phyloP scores from a whole-genome alignment of 169 alveolate species.

The Eimeria acervulina region DNA sequence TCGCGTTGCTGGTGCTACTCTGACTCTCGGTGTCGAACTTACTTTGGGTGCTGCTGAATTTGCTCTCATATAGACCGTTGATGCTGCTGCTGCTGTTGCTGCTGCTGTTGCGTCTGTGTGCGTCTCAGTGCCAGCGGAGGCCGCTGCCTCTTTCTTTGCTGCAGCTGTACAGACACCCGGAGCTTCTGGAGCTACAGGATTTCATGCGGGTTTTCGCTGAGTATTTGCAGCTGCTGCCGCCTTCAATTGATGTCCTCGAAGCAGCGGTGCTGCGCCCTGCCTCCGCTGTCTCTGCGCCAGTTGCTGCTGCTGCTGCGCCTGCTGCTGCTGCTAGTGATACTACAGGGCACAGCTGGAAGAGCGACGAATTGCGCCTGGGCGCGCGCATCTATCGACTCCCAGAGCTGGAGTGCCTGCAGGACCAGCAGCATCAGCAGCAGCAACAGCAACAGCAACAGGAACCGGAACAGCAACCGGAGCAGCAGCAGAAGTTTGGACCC shows the following conservation, averaged over 20 bases:
- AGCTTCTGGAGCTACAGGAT: conserved; percentile 78
- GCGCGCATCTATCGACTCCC: conserved; percentile 27
- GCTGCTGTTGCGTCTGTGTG: background rate
- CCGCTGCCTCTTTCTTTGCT: conserved; percentile 54
- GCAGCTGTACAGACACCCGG: conserved; percentile 71
- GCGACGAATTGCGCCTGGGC: background rate
- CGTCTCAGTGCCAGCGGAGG: conserved; percentile 71
- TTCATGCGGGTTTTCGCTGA: conserved; percentile 62
- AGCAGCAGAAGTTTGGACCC: background rate
- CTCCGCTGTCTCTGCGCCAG: background rate
- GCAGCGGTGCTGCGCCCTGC: conserved; percentile 66
- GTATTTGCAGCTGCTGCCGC: conserved; percentile 55
- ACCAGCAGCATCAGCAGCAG: background rate
- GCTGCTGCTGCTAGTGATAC: background rate
- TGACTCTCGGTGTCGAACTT: background rate
- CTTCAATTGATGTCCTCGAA: conserved; percentile 60
- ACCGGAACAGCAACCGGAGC: background rate
- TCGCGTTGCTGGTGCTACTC: conserved; percentile 9
- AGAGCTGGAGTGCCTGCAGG: background rate
- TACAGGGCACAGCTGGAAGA: background rate
- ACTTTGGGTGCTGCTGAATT: background rate
- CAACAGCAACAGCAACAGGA: conserved; percentile 10
- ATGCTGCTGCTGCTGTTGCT: background rate
- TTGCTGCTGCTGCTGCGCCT: too few species aligned
- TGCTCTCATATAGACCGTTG: background rate